These are phyloP conservation scores for Vitis rotundifolia DNA, from an alignment of 164 flowering plant species.

Conservation along the genomic window DNA sequence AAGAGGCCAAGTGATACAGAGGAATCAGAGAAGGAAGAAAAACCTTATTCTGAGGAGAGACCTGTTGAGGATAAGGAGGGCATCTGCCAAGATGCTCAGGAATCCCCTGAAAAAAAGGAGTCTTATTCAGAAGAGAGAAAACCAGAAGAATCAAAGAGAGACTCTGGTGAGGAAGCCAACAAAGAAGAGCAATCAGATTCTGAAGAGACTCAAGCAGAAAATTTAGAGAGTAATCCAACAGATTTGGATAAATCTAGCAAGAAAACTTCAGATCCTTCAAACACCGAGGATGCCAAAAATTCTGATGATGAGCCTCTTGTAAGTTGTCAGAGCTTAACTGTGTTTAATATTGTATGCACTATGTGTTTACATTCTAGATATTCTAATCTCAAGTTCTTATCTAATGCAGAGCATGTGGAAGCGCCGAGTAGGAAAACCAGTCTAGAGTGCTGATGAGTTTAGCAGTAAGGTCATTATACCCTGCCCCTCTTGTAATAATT, in stretches of 20 bases:
- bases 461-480: neutral
- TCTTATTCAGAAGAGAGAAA: conserved; percentile 19
- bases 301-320: conserved; percentile 90
- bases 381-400: neutral
- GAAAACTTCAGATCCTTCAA: conserved; percentile 20
- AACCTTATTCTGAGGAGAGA: conserved; percentile 21
- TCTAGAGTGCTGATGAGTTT: conserved; percentile 3
- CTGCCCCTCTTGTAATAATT: neutral
- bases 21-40: conserved; percentile 14
- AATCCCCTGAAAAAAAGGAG: conserved; percentile 11
- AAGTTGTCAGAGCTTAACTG: conserved; percentile 16
- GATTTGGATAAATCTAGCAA: conserved; percentile 3
- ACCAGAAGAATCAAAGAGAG: conserved; percentile 20
- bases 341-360: neutral
- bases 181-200: conserved; percentile 21
- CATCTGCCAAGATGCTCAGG: conserved; percentile 16
- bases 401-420: conserved; percentile 64
- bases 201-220: conserved; percentile 20
- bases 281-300: conserved; percentile 29
- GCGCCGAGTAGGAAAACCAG: conserved; percentile 41
- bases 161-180: conserved; percentile 12
- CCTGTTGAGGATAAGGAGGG: conserved; percentile 18
- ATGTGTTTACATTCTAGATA: neutral
- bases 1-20: conserved; percentile 14
- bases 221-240: conserved; percentile 13